Evolutionary conservation across 768 basidiomycete genomes (phyloP), one percentile per base, ranked within the genome.

Genomic region (Mycena rebaudengoi): DNA sequence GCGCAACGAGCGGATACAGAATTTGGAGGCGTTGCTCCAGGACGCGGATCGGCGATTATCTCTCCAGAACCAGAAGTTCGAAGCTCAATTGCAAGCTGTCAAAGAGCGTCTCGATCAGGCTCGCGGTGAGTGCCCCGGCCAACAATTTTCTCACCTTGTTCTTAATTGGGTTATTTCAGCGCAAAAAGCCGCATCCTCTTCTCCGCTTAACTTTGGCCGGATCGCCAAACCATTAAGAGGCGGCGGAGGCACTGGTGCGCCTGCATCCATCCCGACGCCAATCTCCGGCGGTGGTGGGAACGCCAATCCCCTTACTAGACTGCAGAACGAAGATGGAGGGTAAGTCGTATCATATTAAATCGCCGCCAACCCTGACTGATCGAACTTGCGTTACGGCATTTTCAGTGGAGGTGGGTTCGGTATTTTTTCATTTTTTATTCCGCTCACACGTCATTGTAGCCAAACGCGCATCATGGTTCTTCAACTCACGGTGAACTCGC

Each of bases 171-270:
- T 58, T 50, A 69, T 61, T 73, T 67, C 73, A 90, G 94, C 94
- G 14, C 91, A 93, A 87, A 93, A 93, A 78, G 85, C 87, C 43
- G 85, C 89, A 44, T 79, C 85, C n/a, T 80, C 87, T 18, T 88
- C 90, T 28, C 80, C 90, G 41, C 84, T 97, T 71, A 91, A 84
- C 76, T 95, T 96, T 79, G 96, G 96, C 41, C 88, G 97, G 39
- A 98, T 99, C 66, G 97, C 97, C 32, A 99, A 99, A 79, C 98
- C 98, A 26, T 81, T 99, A 58, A 86, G 97, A 68, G 98, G 97
- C 14, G 95, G 95, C 21, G 96, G 97, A 41, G 95, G 95, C 60
- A 60, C 33, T 14, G 81, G 81, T 37, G 79, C 80, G 20, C 76
- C 78, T 48, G 70, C 79, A 35, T 71, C 84, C 21, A 76, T 78